Evolutionary conservation across 2,329 filamentous ascomycete species (phyloP).

Genomic region (Sordariomycetes sp.): DNA sequence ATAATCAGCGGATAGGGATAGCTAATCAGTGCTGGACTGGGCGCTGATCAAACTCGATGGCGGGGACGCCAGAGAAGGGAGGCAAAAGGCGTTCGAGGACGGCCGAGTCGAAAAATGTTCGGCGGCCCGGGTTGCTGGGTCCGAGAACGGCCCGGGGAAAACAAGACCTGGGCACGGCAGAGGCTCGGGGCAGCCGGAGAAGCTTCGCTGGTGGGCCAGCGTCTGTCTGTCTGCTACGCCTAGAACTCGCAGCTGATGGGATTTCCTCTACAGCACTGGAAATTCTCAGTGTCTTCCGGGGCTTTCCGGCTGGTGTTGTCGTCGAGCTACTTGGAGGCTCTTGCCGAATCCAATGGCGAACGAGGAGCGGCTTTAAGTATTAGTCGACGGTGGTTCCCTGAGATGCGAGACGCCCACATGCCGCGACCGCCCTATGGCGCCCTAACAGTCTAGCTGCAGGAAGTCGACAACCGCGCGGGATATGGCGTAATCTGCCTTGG

Average conservation of each 20-base stretch:
- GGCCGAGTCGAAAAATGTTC: too few relatives aligned
- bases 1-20: not conserved
- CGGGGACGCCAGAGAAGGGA: not conserved
- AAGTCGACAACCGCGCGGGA: not conserved
- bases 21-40: not conserved
- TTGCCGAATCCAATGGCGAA: not conserved
- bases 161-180: too few relatives aligned
- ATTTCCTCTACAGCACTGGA: too few relatives aligned
- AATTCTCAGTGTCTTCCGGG: not conserved
- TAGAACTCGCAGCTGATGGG: too few relatives aligned
- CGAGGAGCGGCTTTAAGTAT: not conserved
- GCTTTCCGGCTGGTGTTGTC: not conserved
- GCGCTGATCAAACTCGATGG: not conserved
- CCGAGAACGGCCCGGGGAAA: too few relatives aligned
- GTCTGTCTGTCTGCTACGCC: too few relatives aligned
- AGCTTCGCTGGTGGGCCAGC: too few relatives aligned
- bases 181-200: too few relatives aligned
- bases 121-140: too few relatives aligned
- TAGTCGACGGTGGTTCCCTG: not conserved
- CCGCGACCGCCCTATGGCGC: not conserved
- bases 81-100: not conserved
- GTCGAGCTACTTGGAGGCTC: not conserved
- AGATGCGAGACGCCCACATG: not conserved
- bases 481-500: conserved; percentile 1
- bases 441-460: not conserved